A percentile compares a stretch with the other conserved stretches of the same genome.
Evolutionary conservation across 2,329 filamentous ascomycete species (phyloP).

Genomic region (Didymella pomorum): DNA sequence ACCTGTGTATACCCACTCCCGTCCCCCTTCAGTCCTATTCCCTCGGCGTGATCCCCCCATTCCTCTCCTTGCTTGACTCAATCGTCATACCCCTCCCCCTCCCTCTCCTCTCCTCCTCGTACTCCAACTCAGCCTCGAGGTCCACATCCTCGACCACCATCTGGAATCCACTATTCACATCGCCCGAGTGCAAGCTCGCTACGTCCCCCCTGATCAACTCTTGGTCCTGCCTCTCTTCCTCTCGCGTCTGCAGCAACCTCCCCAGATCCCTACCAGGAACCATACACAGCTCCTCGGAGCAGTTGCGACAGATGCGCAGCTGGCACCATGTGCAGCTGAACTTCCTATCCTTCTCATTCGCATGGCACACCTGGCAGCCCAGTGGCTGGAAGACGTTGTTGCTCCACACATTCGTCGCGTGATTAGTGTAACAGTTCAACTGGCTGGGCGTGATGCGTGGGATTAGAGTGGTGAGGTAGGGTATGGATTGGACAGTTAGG

Average conservation of each 20-base stretch:
- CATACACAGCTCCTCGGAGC: conserved; percentile 36
- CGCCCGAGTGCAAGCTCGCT: too few species aligned
- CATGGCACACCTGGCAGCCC: conserved; percentile 48
- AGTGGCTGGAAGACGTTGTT: conserved; percentile 46
- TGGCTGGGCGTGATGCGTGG: conserved; percentile 44
- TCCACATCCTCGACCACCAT: conserved; percentile 21
- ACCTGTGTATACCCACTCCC: background rate
- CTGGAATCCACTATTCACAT: background rate
- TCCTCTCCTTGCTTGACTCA: conserved; percentile 11
- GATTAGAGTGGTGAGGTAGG: conserved; percentile 25
- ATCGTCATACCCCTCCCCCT: conserved; percentile 8
- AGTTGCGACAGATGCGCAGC: conserved; percentile 45
- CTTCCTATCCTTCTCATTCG: conserved; percentile 34
- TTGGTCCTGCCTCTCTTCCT: background rate
- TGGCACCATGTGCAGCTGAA: conserved; percentile 51
- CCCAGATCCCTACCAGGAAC: conserved; percentile 33
- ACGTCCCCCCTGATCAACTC: too few species aligned
- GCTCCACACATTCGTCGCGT: conserved; percentile 39
- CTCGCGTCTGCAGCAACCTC: conserved; percentile 25
- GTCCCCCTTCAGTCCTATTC: background rate
- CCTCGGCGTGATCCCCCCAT: background rate
- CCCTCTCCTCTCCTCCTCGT: conserved; percentile 3
- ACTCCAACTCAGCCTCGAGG: conserved; percentile 5
- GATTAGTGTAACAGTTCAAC: conserved; percentile 43
- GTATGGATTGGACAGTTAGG: conserved; percentile 30